Percentiles rank a stretch among this genome's conserved stretches.
These are phyloP conservation scores for Phyllosticta capitalensis DNA, from an alignment of 2,329 filamentous ascomycete species.

Conservation along the genomic window DNA sequence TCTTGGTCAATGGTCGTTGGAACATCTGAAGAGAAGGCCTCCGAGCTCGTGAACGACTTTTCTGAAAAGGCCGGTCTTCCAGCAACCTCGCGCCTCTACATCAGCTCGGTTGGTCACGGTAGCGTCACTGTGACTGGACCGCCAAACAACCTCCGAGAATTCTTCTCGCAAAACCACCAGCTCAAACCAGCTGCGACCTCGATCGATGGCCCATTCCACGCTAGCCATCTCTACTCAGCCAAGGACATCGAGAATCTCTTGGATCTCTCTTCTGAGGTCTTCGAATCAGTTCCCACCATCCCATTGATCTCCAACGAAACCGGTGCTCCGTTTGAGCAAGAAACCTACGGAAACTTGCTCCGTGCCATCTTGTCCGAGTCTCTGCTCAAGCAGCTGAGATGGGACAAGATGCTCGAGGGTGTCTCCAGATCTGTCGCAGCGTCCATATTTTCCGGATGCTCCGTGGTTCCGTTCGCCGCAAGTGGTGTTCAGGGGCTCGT, in stretches of 20 bases:
- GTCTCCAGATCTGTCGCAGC: conserved; percentile 7
- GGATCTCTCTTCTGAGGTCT: conserved; percentile 30
- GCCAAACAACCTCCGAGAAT: conserved; percentile 38
- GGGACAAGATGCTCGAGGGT: conserved; percentile 15
- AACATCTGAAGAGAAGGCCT: not conserved
- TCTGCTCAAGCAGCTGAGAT: conserved; percentile 15
- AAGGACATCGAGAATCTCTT: conserved; percentile 40
- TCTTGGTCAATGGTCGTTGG: not conserved
- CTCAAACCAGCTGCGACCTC: conserved; percentile 41
- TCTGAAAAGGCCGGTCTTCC: conserved; percentile 12
- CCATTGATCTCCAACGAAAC: conserved; percentile 44
- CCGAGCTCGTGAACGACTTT: conserved; percentile 9
- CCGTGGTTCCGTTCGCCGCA: conserved; percentile 31
- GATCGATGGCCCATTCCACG: conserved; percentile 50
- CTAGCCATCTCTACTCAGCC: conserved; percentile 41
- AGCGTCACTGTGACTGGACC: conserved; percentile 48
- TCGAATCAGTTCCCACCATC: conserved; percentile 36
- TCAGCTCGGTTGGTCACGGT: conserved; percentile 43
- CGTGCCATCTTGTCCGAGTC: conserved; percentile 13
- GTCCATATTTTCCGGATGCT: conserved; percentile 7
- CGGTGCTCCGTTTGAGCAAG: conserved; percentile 22
- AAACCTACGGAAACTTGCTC: conserved; percentile 11
- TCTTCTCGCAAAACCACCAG: conserved; percentile 35
- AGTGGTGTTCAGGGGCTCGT: conserved; percentile 22
- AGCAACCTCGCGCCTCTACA: conserved; percentile 27